Conservation (phyloP, 116 monocot genomes). For the Zostera marina region DNA sequence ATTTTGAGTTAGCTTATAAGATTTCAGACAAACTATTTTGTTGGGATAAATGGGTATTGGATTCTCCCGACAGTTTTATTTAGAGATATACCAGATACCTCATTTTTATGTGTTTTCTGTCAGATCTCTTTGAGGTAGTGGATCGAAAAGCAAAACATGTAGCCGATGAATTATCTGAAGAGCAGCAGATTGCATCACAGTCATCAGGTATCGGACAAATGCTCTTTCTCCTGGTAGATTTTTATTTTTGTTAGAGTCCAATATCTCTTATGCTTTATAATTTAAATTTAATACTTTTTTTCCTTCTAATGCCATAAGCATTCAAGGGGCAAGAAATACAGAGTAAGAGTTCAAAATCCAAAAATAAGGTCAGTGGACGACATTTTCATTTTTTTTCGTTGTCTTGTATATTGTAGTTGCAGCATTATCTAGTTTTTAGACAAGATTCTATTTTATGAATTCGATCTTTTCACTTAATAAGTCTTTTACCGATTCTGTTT, state of each 20-base stretch:
- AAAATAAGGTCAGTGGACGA: constrained; percentile 4
- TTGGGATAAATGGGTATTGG: neutral
- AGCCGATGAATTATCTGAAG: constrained; percentile 12
- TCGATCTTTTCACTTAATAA: too few species aligned
- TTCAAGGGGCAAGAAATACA: constrained; percentile 12
- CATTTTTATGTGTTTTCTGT: constrained; percentile 2
- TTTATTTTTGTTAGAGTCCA: neutral
- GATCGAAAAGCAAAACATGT: constrained; percentile 22
- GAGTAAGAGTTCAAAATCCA: constrained; percentile 2
- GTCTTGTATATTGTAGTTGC: neutral
- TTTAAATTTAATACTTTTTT: neutral
- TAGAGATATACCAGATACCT: neutral
- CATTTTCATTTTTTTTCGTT: neutral
- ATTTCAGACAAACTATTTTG: too few species aligned
- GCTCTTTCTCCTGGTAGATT: neutral
- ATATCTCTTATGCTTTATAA: neutral
- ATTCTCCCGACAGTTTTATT: neutral
- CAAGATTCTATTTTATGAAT: too few species aligned
- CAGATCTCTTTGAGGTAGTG: constrained; percentile 25
- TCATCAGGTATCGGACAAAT: constrained; percentile 7
- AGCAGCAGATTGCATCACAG: constrained; percentile 10
- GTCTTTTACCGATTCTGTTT: neutral
- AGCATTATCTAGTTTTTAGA: neutral
- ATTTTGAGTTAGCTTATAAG: too few species aligned
- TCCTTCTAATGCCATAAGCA: neutral